phyloP scores from a whole-genome alignment of 2,329 filamentous ascomycete species.

The Trichophyton schoenleinii region DNA sequence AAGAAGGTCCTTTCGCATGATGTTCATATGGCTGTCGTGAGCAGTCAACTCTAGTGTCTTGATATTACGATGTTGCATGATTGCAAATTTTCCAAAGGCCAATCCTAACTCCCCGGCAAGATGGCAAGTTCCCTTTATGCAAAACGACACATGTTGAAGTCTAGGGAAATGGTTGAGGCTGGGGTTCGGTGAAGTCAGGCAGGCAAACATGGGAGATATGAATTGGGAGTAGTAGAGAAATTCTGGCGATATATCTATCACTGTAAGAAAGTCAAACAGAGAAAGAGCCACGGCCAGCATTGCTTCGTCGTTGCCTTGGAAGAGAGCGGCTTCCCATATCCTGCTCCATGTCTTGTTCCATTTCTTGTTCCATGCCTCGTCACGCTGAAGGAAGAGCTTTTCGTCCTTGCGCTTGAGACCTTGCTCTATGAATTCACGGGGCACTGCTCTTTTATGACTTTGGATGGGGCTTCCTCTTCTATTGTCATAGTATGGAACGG shows the following conservation, averaged over 20 bases:
- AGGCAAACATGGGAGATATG: not conserved
- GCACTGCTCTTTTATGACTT: not conserved
- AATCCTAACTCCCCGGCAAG: not conserved
- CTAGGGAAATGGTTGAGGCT: not conserved
- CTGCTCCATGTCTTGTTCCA: not conserved
- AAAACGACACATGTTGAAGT: not conserved
- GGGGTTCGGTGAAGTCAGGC: not conserved
- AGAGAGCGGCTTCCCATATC: not conserved
- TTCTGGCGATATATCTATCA: not conserved
- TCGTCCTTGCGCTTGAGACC: not conserved
- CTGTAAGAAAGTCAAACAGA: not conserved
- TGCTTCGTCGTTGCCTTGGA: not conserved
- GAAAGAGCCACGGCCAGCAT: not conserved
- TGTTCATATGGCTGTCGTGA: not conserved
- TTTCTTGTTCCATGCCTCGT: not conserved
- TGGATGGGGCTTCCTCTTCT: too few species aligned
- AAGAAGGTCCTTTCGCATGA: not conserved
- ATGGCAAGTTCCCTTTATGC: not conserved
- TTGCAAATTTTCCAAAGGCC: not conserved
- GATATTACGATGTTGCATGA: not conserved
- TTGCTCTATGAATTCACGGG: not conserved
- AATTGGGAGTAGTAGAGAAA: not conserved
- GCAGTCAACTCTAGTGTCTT: not conserved
- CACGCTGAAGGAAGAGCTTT: not conserved
- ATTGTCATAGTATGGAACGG: not conserved